Conservation (phyloP, 192 early-diverging fungal genomes). For the Lobosporangium transversale region DNA sequence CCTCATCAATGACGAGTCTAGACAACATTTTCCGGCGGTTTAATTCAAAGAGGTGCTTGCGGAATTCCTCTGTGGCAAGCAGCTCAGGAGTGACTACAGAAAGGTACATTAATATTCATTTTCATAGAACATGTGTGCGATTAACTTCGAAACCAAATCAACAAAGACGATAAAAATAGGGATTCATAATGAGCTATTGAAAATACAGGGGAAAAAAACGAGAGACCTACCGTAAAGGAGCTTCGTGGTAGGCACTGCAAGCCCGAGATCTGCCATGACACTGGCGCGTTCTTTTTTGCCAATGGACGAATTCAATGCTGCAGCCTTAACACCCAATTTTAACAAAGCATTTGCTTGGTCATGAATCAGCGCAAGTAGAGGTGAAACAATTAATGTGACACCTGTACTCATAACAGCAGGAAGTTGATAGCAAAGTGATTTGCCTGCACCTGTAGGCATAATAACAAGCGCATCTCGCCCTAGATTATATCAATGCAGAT, state of each 20-base stretch:
- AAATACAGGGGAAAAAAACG: too few relatives aligned
- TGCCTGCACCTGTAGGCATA: slow-evolving; percentile 99
- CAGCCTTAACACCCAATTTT: slow-evolving; percentile 41
- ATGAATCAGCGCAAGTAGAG: slow-evolving; percentile 94
- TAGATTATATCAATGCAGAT: too few relatives aligned
- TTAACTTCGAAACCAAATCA: neutral
- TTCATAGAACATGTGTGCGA: neutral
- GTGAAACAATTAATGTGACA: slow-evolving; percentile 91
- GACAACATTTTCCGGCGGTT: slow-evolving; percentile 70
- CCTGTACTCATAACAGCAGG: slow-evolving; percentile 84
- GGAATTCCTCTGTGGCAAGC: slow-evolving; percentile 73
- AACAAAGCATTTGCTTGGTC: slow-evolving; percentile 88
- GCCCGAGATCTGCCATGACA: slow-evolving; percentile 65
- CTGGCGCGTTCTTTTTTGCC: slow-evolving; percentile 57
- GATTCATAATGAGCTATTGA: too few relatives aligned
- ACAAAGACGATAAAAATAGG: neutral
- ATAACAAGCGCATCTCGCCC: slow-evolving; percentile 92
- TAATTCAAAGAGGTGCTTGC: slow-evolving; percentile 61
- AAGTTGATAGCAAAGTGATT: slow-evolving; percentile 95
- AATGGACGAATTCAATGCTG: slow-evolving; percentile 69
- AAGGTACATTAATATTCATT: neutral
- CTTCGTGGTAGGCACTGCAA: slow-evolving; percentile 58
- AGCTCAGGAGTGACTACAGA: slow-evolving; percentile 81
- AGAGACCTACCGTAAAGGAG: slow-evolving; percentile 70
- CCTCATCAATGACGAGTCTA: slow-evolving; percentile 89